A percentile compares a stretch with the other conserved stretches of the same genome.
phyloP scores from a whole-genome alignment of 192 early-diverging fungal species.

The Umbelopsis sp. region DNA sequence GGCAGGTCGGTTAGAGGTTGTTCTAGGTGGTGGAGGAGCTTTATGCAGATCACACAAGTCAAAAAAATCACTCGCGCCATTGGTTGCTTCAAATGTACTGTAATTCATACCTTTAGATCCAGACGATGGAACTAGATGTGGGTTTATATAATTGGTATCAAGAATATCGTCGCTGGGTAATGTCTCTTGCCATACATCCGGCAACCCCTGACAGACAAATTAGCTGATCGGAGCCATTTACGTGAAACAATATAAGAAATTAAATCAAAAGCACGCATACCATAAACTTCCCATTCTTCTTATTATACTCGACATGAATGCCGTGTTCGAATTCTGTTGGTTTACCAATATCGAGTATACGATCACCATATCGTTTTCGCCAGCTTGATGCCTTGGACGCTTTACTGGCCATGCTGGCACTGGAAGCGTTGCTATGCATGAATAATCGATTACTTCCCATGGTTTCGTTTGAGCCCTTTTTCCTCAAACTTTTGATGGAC shows the following conservation, averaged over 20 bases:
- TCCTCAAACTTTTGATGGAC: conserved; percentile 31
- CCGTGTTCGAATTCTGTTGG: conserved; percentile 60
- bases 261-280: conserved; percentile 21
- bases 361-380: conserved; percentile 41
- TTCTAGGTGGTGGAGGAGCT: conserved; percentile 19
- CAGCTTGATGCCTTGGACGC: conserved; percentile 27
- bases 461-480: conserved; percentile 31
- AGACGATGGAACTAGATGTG: conserved; percentile 55
- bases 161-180: conserved; percentile 57
- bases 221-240: neutral
- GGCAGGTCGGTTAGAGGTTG: conserved; percentile 22
- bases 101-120: conserved; percentile 16
- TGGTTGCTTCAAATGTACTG: conserved; percentile 17
- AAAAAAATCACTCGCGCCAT: conserved; percentile 14
- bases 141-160: conserved; percentile 56
- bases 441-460: conserved; percentile 27
- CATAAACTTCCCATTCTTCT: conserved; percentile 55
- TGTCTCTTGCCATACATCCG: conserved; percentile 59
- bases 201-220: conserved; percentile 42
- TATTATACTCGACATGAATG: conserved; percentile 59
- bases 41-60: conserved; percentile 4
- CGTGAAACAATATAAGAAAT: neutral
- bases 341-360: conserved; percentile 54
- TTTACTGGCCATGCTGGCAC: conserved; percentile 31
- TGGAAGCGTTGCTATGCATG: conserved; percentile 27